Base-by-base conservation (phyloP, 257 asterid species). In the Lithospermum erythrorhizon region DNA sequence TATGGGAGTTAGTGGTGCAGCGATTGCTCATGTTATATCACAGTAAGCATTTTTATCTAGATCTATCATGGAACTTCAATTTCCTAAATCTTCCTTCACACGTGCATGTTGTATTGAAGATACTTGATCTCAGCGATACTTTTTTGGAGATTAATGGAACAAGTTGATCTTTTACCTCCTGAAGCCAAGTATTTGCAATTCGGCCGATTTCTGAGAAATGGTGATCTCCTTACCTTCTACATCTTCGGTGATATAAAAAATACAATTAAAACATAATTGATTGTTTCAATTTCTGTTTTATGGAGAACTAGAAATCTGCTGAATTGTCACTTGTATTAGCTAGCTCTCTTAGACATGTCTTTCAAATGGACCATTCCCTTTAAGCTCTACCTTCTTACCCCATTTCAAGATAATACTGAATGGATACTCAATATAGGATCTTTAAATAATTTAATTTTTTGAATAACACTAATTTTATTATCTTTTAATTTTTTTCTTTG, bases 1-100 rank as follows among this genome's bases (percentile, higher is more conserved):
- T 70, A 56, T 84, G 73, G 94, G 90, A 0, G 84, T 84, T 20
- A 68, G 74, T 57, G 95, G 95, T 6, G 95, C 94, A 0, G 95
- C 94, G 59, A 77, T 72, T 32, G 72, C 95, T n/a, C 95, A 83
- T 62, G 86, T 87, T 70, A 73, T 87, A 30, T 86, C 93, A 48
- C 95, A 83, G 95, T 83, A 75, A 81, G 95, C 74, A 51, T 17
- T 23, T 60, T 27, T 10, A 21, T 21, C 32, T 35, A 21, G 24
- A 18, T 17, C 13, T 55, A 55, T 64, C 10, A 7, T 55, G 37
- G 48, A 52, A 9, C 7, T 47, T 13, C 17, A 2, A 7, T 35
- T 18, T 30, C 22, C 9, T 1, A 45, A 29, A 13, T 35, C 63
- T 6, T 48, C 59, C 18, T 41, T 78, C 41, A 67, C 55, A 35